Evolutionary conservation across 192 early-diverging fungal species (phyloP).

Genomic region (Coemansia sp.): DNA sequence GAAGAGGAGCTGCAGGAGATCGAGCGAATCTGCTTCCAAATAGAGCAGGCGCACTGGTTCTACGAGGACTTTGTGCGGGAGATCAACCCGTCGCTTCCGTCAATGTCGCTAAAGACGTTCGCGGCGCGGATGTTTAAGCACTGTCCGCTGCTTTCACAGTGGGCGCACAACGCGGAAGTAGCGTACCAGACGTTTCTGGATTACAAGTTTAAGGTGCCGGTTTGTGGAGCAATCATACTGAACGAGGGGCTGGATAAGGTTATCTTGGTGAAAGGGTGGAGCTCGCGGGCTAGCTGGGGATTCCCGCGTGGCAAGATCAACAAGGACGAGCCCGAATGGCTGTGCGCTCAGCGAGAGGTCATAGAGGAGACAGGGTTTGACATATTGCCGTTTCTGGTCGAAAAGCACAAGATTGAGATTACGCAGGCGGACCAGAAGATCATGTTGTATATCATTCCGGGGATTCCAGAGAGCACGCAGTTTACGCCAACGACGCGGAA

Average conservation of each 20-base stretch:
- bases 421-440: constrained; percentile 88
- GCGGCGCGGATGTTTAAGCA: constrained; percentile 80
- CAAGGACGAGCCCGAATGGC: constrained; percentile 82
- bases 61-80: constrained; percentile 98
- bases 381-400: constrained; percentile 60
- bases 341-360: constrained; percentile 90
- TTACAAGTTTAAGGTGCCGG: constrained; percentile 94
- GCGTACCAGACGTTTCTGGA: constrained; percentile 91
- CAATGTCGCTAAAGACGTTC: constrained; percentile 81
- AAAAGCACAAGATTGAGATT: constrained; percentile 81
- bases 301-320: constrained; percentile 99
- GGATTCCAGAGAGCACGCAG: constrained; percentile 72
- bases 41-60: constrained; percentile 98
- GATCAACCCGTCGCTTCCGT: constrained; percentile 71
- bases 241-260: constrained; percentile 71
- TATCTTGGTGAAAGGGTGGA: constrained; percentile 92
- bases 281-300: constrained; percentile 85
- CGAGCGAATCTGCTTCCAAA: constrained; percentile 97
- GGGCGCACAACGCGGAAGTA: constrained; percentile 79
- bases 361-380: constrained; percentile 96
- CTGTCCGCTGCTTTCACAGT: constrained; percentile 85
- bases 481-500: constrained; percentile 86
- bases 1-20: constrained; percentile 90
- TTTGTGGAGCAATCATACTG: constrained; percentile 94
- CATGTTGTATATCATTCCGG: constrained; percentile 84